These are phyloP conservation scores for Fusarium albosuccineum DNA, from an alignment of 2,329 filamentous ascomycete genomes.

Conservation along the genomic window DNA sequence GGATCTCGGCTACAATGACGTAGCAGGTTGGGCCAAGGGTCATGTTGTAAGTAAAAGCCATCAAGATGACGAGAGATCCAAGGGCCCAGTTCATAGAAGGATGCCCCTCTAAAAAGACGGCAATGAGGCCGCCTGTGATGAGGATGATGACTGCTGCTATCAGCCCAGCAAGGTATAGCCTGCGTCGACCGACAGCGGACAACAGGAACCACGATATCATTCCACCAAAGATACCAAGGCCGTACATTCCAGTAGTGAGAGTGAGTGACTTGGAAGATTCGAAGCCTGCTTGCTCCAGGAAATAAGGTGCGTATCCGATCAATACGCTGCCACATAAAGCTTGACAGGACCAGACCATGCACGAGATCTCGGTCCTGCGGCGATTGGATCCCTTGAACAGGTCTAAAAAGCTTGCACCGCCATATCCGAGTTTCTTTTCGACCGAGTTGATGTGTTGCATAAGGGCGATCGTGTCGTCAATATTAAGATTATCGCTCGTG, in stretches of 20 bases:
- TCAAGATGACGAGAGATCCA: conserved; percentile 55
- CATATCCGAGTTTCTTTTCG: conserved; percentile 55
- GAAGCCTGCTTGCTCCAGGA: conserved; percentile 59
- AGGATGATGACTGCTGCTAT: too few relatives aligned
- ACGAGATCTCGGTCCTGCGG: conserved; percentile 47
- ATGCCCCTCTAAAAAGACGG: not conserved
- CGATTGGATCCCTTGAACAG: conserved; percentile 43
- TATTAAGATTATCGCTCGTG: conserved; percentile 47
- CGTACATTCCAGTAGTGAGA: conserved; percentile 55
- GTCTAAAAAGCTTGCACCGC: conserved; percentile 47
- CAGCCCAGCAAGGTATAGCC: conserved; percentile 56
- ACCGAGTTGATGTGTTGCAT: conserved; percentile 58
- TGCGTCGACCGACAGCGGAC: conserved; percentile 55
- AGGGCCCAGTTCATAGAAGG: conserved; percentile 51
- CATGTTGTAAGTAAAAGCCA: conserved; percentile 54
- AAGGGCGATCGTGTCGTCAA: conserved; percentile 59
- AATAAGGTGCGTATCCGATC: conserved; percentile 51
- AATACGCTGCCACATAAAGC: conserved; percentile 42
- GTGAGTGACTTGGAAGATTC: conserved; percentile 52
- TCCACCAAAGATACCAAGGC: conserved; percentile 57
- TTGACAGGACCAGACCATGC: conserved; percentile 45
- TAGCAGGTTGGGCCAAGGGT: conserved; percentile 47
- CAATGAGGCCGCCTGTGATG: too few relatives aligned
- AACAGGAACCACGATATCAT: conserved; percentile 57
- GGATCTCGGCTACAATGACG: conserved; percentile 55